Evolutionary conservation across 1,284 basidiomycete species (phyloP), one percentile per base, ranked within the genome.

Genomic region (Phenoliferia sp.): DNA sequence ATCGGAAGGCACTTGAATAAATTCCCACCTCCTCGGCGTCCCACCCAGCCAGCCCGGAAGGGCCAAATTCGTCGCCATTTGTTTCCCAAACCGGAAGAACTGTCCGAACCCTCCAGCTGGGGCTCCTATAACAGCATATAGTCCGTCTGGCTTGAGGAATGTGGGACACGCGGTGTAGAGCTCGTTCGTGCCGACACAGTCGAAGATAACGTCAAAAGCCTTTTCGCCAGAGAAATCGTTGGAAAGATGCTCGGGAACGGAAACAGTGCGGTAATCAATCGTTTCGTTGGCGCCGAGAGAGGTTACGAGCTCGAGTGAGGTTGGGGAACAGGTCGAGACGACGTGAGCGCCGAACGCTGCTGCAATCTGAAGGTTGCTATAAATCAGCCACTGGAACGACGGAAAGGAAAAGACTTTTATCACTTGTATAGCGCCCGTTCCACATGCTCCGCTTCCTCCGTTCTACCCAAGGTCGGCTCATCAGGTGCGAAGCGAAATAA

Each of bases 381-480:
- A 34, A 12, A 22, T 16, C 2, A 19, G 3, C 17, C 5, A 2
- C 19, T 31, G 22, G 26, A 54, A n/a, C 32, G 19, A 54, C 12
- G 2, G 39, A 31, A 28, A 34, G 1, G 22, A 39, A 22, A 32
- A 12, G 35, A 55, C 32, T 3, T 17, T 19, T 66, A 44, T 3
- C n/a, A 68, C 69, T 35, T 67, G 69, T 32, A 88, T 85, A 0
- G 86, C 87, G 65, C 82, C 82, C 22, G 81, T 80, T 0, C 88
- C 89, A 1, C 88, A 86, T 6, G 85, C 80, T 2, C 86, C 84
- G 32, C 83, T 85, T 0, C 87, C 88, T 0, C 88, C 88, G 64
- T 88, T 86, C 69, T 70, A 62, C 26, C 3, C 6, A 32, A 15
- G 19, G 15, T 6, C 5, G 3, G 9, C 7, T 44, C 39, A 17